A percentile compares a stretch with the other conserved stretches of the same genome.
These are phyloP conservation scores for Phenoliferia sp. DNA, from an alignment of 1,284 basidiomycete species.

Conservation along the genomic window DNA sequence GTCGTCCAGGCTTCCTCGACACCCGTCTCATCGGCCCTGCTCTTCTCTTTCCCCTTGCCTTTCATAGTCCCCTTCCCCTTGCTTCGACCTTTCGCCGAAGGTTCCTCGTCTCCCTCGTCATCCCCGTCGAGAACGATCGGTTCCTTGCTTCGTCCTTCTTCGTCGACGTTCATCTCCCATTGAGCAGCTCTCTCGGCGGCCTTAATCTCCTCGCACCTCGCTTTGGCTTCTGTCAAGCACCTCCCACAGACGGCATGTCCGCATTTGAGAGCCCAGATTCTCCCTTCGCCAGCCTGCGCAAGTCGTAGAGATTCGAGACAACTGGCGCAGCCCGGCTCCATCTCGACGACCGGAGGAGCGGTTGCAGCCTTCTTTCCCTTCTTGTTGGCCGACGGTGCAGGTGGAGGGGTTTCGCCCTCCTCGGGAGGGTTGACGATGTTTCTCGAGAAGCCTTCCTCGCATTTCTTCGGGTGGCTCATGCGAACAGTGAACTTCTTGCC, in stretches of 20 bases:
- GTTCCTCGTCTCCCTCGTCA: constrained; percentile 4
- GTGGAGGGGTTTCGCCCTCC: neutral
- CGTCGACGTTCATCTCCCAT: neutral
- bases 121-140: neutral
- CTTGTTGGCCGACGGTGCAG: neutral
- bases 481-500: constrained; percentile 21
- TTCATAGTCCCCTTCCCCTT: constrained; percentile 8
- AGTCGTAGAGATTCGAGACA: constrained; percentile 21
- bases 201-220: constrained; percentile 7
- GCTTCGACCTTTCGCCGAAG: neutral
- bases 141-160: neutral
- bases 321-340: constrained; percentile 24
- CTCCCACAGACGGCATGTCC: constrained; percentile 28
- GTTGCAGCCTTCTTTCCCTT: constrained; percentile 1
- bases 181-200: constrained; percentile 10
- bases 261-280: constrained; percentile 17
- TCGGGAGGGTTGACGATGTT: constrained; percentile 24
- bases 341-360: neutral
- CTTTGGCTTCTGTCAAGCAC: constrained; percentile 17
- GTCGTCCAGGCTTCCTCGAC: constrained; percentile 27
- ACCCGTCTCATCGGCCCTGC: constrained; percentile 12
- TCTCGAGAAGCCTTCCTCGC: constrained; percentile 21
- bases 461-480: constrained; percentile 20
- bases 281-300: constrained; percentile 7
- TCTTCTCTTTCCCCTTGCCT: constrained; percentile 10